Evolutionary conservation across 208 protist genomes (phyloP), one percentile per base, ranked within the genome.

Genomic region (Lotmaria passim): DNA sequence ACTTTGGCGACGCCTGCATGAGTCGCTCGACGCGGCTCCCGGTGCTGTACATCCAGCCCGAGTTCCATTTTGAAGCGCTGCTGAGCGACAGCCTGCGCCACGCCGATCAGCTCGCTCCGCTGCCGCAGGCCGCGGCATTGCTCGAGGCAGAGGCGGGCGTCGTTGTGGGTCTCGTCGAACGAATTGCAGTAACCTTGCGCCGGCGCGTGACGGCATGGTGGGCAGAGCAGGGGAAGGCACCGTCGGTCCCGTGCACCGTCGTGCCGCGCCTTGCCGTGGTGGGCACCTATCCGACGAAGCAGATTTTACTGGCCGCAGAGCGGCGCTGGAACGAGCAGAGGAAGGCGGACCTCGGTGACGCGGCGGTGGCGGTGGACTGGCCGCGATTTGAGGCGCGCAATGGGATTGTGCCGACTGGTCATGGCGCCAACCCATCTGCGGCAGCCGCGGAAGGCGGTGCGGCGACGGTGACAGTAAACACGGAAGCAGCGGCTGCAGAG

Each of bases 1-100:
- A 98, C 76, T 98, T 94, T 81, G 94, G 94, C 5, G 78, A 91
- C 21, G 87, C 93, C 19, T 98, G 94, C 77, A 85, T 93, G 78
- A 97, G 87, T 62, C 76, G 78, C 38, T 86, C 82, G n/a, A 86
- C 86, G 12, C 78, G 90, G 12, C 79, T 95, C 28, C 93, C 93
- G 11, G 86, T 96, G 3, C 83, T 89, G 52, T 96, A 96, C 57
- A 69, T 95, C 0, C 84, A 93, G 12, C 76, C 83, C 3, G 43
- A 47, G 15, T 93, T 93, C 67, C 43, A 71, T 28, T 79, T 91
- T 39, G 21, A 44, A 28, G 65, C 60, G 0, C 17, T 82, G 26
- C 0, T 50, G 11, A 5, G 59, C 36, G 17, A 46, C 11, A 17
- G 28, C 30, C 28, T 15, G 58, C n/a, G 19, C 19, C 15, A 24